Conservation (phyloP, 2,329 filamentous ascomycete species). For the Fusarium clavum region DNA sequence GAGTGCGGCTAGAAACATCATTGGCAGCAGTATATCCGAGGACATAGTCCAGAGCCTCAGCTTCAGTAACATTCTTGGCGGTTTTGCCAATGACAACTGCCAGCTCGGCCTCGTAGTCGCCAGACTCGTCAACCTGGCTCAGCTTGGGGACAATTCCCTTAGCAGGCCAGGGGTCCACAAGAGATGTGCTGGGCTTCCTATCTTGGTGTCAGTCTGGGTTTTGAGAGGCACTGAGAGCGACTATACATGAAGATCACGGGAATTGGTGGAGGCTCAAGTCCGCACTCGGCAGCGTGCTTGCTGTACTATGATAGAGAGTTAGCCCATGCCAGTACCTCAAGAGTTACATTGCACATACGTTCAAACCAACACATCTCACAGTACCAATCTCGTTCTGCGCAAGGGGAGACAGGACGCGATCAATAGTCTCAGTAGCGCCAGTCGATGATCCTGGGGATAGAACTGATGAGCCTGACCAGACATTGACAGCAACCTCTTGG, state of each 20-base stretch:
- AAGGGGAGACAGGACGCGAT: slow-evolving; percentile 60
- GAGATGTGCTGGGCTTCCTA: slow-evolving; percentile 63
- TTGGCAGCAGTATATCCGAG: slow-evolving; percentile 73
- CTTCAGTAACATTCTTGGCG: slow-evolving; percentile 65
- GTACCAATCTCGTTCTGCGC: slow-evolving; percentile 59
- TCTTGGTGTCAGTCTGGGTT: neutral
- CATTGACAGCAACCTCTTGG: slow-evolving; percentile 65
- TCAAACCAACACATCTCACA: slow-evolving; percentile 69
- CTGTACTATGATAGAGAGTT: slow-evolving; percentile 47
- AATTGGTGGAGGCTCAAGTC: slow-evolving; percentile 62
- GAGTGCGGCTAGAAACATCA: slow-evolving; percentile 64
- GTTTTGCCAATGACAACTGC: slow-evolving; percentile 65
- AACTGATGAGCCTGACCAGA: slow-evolving; percentile 70
- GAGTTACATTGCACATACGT: slow-evolving; percentile 51
- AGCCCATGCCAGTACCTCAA: neutral
- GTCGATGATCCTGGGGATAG: slow-evolving; percentile 65
- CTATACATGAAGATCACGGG: slow-evolving; percentile 66
- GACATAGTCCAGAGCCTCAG: slow-evolving; percentile 68
- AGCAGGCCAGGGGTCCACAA: slow-evolving; percentile 65
- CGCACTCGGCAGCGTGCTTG: slow-evolving; percentile 60
- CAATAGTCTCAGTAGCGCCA: slow-evolving; percentile 58
- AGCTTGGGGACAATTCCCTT: slow-evolving; percentile 64
- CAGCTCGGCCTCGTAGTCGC: slow-evolving; percentile 70
- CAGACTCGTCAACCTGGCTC: slow-evolving; percentile 61
- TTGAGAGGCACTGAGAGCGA: neutral